Evolutionary conservation across 139 green algal species (phyloP).

Genomic region (Mesotaenium endlicherianum): DNA sequence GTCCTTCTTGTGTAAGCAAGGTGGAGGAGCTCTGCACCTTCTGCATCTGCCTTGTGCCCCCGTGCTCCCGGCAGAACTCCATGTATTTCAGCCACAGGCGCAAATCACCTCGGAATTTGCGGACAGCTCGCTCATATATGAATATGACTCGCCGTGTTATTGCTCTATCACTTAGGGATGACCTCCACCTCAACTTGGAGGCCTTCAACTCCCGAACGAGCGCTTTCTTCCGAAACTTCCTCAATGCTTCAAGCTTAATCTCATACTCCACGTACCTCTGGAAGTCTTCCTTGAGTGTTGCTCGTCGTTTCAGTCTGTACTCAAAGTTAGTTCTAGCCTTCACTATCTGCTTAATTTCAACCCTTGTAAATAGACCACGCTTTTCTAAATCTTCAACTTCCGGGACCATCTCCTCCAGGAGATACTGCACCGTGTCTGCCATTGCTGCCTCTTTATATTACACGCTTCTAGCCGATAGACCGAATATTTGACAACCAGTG

Average conservation of each 20-base stretch:
- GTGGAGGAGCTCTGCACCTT: conserved; percentile 19
- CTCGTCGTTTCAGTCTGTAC: conserved; percentile 77
- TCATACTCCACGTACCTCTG: conserved; percentile 60
- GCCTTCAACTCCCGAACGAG: conserved; percentile 1
- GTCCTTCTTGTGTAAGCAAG: too few species aligned
- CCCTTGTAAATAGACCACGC: conserved; percentile 79
- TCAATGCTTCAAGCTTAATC: conserved; percentile 47
- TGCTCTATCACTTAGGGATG: conserved; percentile 58
- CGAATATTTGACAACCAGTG: too few species aligned
- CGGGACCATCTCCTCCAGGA: conserved; percentile 93
- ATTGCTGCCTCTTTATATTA: too few species aligned
- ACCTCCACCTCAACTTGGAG: conserved; percentile 5
- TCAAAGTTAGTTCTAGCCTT: conserved; percentile 69
- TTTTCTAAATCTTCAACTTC: conserved; percentile 88
- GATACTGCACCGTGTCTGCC: conserved; percentile 76
- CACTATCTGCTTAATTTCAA: conserved; percentile 75
- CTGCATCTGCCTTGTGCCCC: conserved; percentile 32
- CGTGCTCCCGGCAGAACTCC: conserved; percentile 53
- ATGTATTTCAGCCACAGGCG: conserved; percentile 83
- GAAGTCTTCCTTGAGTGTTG: conserved; percentile 75
- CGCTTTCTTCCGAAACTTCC: conserved; percentile 46
- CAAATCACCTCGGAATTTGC: conserved; percentile 86
- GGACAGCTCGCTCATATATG: conserved; percentile 81
- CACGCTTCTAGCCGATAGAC: too few species aligned
- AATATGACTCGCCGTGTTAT: conserved; percentile 79